phyloP scores from a whole-genome alignment of 192 early-diverging fungal species.

The Mortierella alpina region DNA sequence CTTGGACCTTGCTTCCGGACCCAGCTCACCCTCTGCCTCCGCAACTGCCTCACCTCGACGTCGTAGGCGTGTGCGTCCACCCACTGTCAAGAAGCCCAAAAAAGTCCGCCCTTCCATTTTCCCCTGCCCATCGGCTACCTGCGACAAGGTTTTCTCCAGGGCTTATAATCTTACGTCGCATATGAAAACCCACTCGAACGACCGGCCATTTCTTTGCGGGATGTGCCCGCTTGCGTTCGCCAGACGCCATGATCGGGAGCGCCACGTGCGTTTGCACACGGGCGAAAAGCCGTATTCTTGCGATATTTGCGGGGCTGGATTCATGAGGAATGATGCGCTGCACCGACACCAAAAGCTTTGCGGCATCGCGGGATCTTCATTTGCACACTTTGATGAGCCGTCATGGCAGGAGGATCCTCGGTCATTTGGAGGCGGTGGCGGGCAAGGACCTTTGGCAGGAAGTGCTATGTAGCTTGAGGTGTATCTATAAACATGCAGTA shows the following conservation, averaged over 20 bases:
- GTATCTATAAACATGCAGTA: no score
- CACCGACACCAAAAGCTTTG: slow-evolving; percentile 69
- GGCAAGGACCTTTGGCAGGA: not conserved
- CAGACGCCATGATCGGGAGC: slow-evolving; percentile 91
- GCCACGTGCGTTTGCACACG: slow-evolving; percentile 84
- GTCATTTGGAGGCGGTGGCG: not conserved
- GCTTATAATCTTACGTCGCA: slow-evolving; percentile 85
- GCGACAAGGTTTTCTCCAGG: slow-evolving; percentile 75
- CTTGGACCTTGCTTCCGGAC: no score
- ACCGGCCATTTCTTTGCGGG: slow-evolving; percentile 78
- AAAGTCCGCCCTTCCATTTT: slow-evolving; percentile 27
- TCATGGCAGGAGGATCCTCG: no score
- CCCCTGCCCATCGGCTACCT: slow-evolving; percentile 43
- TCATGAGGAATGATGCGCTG: slow-evolving; percentile 84
- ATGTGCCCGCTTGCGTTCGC: slow-evolving; percentile 83
- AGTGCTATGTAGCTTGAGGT: no score
- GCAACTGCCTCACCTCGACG: not conserved
- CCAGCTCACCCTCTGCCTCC: not conserved
- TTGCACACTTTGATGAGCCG: not conserved
- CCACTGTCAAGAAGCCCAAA: slow-evolving; percentile 26
- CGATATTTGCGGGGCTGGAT: slow-evolving; percentile 74
- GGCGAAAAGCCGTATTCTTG: slow-evolving; percentile 83
- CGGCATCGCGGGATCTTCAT: slow-evolving; percentile 17
- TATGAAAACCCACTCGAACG: slow-evolving; percentile 77
- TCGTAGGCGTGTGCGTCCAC: slow-evolving; percentile 17